Base-by-base conservation (phyloP, 305 asterid genomes). In the Plantago coronopus region DNA sequence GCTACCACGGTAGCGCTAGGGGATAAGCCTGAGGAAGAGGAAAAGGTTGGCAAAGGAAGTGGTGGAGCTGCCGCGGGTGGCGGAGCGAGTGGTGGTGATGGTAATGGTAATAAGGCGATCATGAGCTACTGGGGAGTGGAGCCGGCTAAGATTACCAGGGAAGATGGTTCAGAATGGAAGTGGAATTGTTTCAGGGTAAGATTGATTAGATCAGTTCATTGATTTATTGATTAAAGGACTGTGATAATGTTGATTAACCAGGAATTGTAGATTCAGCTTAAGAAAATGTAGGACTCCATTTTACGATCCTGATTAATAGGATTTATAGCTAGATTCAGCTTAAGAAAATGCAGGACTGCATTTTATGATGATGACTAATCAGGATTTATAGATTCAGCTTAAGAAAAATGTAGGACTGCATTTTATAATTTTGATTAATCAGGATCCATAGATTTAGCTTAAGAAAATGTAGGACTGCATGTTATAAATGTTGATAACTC, bases 41-140 rank as follows among this genome's bases (percentile, higher is more conserved):
- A 69, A 56, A 65, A 62, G 63, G 76, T 46, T 13, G 68, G 27
- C 18, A 68, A 70, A 14, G 48, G 61, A 3, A 18, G 16, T 50
- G 75, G 67, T 7, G 59, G 61, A 63, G 55, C 78, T 37, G 63
- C 65, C 18, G 44, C 12, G 0, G 12, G 61, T 6, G 64, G 63
- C 0, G 79, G 75, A 6, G 12, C 12, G 12, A 34, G 12, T 34
- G 29, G 16, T 5, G 78, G 75, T 2, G 72, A 59, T 10, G 45
- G 55, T 4, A 67, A 31, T 44, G 46, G 47, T 48, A 25, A 60
- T 3, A 76, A 82, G 65, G 79, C 21, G 31, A 58, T 81, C 3
- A 78, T 62, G 61, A 85, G 96, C 58, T 85, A 88, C 43, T 88
- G 96, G 96, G 95, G 96, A 0, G 74, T 88, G 54, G 75, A 70